Evolutionary conservation across 2,329 filamentous ascomycete genomes (phyloP), one percentile per base, ranked within the genome.

Genomic region (Didymella keratinophila): DNA sequence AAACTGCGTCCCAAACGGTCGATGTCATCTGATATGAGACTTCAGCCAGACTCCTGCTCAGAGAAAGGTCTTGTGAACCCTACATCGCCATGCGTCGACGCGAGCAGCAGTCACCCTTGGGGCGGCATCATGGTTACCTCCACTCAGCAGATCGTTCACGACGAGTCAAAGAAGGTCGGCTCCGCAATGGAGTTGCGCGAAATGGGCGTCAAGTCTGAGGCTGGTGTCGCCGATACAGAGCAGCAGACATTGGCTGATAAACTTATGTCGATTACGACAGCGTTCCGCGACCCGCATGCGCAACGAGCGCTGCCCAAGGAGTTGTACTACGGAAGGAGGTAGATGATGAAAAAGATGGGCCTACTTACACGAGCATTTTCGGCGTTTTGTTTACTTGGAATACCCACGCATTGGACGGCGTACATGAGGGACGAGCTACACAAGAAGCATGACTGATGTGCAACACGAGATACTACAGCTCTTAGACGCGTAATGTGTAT

Each of bases 201-300:
- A 0, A 50, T 78, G 51, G 76, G 76, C 2, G 58, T 77, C 6
- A 69, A 52, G n/a, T 66, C 71, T 11, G 71, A 76, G 49, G 66
- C 69, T 30, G 58, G 69, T 20, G 65, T 76, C 14, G 77, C 64
- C 10, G 75, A 75, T 16, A 72, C 71, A 53, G 79, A 81, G 58
- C 75, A 79, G 57, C 70, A 71, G 53, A 80, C 78, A 0, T 69
- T 79, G 63, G 78, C 76, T 4, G 79, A 81, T 46, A 64, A 56
- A 27, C 46, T 76, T 30, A 69, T 76, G 64, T 56, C 65, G 1
- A 74, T 76, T 21, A 76, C 71, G 2, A 71, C 68, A 16, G 65
- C 66, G 2, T 71, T 74, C 45, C 70, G 71, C 6, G 67, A 72
- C 37, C 64, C 63, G 18, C 60, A 72, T 37, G 58, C 66, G 27